These are phyloP conservation scores for Lyophyllum semitale DNA, from an alignment of 768 basidiomycete species.

Conservation along the genomic window DNA sequence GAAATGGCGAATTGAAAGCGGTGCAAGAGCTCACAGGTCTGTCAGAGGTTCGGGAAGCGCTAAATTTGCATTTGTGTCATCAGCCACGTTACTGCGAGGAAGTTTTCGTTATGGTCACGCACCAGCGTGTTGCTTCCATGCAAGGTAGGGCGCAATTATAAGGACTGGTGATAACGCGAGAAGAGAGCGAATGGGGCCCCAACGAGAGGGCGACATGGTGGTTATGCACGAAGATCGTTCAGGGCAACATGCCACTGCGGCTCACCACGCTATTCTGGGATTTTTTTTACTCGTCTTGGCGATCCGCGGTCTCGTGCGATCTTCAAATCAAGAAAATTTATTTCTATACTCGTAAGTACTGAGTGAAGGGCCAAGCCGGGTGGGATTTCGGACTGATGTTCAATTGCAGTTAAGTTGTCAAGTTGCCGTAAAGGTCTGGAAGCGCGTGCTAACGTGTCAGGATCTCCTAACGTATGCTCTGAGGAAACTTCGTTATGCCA, in stretches of 20 bases:
- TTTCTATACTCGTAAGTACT: no score
- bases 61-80: constrained; percentile 22
- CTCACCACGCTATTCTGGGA: background rate
- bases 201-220: constrained; percentile 30
- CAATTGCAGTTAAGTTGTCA: no score
- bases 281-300: background rate
- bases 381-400: no score
- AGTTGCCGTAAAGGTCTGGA: no score
- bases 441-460: no score
- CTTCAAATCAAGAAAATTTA: no score
- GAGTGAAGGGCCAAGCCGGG: no score
- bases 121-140: constrained; percentile 53
- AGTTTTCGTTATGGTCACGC: constrained; percentile 19
- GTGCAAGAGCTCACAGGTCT: constrained; percentile 43
- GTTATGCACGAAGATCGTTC: constrained; percentile 3
- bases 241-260: constrained; percentile 3
- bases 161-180: constrained; percentile 56
- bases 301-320: background rate
- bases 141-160: constrained; percentile 46
- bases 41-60: constrained; percentile 60
- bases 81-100: background rate
- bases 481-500: no score
- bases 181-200: constrained; percentile 65
- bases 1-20: background rate
- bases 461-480: no score